These are phyloP conservation scores for Tricholoma sp. DNA, from an alignment of 768 basidiomycete genomes.

Conservation along the genomic window DNA sequence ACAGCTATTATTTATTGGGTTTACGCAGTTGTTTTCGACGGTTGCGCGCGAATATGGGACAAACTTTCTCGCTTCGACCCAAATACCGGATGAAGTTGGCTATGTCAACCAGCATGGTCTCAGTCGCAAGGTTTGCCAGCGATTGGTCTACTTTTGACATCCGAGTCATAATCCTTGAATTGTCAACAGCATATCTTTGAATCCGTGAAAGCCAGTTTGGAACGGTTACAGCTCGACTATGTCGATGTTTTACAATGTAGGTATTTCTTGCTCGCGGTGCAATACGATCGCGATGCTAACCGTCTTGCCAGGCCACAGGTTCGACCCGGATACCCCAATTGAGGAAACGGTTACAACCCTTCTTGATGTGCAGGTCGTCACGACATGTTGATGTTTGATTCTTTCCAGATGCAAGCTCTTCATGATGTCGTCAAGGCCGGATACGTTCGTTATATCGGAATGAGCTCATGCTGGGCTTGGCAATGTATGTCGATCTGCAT, in stretches of 20 bases:
- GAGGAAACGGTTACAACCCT: slow-evolving; percentile 44
- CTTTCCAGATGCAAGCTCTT: slow-evolving; percentile 54
- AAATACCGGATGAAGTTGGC: slow-evolving; percentile 33
- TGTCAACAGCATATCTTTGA: slow-evolving; percentile 65
- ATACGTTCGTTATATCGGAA: slow-evolving; percentile 56
- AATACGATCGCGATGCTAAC: neutral
- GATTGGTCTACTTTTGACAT: neutral
- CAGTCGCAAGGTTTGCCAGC: slow-evolving; percentile 20
- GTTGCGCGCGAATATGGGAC: slow-evolving; percentile 21
- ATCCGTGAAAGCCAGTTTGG: neutral
- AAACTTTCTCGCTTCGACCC: slow-evolving; percentile 2
- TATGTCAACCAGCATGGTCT: slow-evolving; percentile 54
- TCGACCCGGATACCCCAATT: slow-evolving; percentile 53
- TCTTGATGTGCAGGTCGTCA: neutral
- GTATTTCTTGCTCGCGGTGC: neutral
- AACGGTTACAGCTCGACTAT: neutral
- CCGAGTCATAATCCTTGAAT: neutral
- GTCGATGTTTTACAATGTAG: neutral
- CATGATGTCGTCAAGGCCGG: slow-evolving; percentile 63
- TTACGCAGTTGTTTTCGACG: slow-evolving; percentile 33
- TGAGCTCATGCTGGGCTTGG: slow-evolving; percentile 51
- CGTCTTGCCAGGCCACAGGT: slow-evolving; percentile 39
- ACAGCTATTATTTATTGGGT: slow-evolving; percentile 13
- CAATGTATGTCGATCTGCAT: slow-evolving; percentile 36
- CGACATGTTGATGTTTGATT: neutral